Evolutionary conservation across 441 rosid genomes (phyloP).

Genomic region (Syzygium malaccense): DNA sequence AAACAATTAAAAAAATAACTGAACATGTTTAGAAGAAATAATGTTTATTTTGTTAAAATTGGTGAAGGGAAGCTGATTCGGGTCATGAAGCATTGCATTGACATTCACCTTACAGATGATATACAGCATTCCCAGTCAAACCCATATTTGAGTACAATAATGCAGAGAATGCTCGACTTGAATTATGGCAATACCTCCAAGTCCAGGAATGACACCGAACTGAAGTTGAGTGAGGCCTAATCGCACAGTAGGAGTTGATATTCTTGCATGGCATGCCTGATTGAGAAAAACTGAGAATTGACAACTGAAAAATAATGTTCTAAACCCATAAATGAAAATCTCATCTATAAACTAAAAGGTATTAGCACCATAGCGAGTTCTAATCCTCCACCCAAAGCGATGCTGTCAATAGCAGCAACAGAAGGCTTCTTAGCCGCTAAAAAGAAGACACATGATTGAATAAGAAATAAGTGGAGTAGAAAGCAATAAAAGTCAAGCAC

Average conservation of each 20-base stretch:
- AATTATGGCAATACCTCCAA: neutral
- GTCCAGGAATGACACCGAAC: neutral
- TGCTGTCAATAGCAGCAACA: neutral
- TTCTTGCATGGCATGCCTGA: neutral
- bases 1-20: neutral
- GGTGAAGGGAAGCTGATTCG: neutral
- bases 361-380: neutral
- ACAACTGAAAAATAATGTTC: neutral
- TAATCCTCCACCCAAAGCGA: constrained; percentile 1
- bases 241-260: neutral
- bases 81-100: neutral
- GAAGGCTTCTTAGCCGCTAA: constrained; percentile 4
- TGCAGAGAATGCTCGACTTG: neutral
- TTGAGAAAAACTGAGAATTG: neutral
- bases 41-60: neutral
- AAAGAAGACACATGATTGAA: neutral
- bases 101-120: neutral
- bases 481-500: neutral
- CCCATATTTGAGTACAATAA: neutral
- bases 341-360: neutral
- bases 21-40: neutral
- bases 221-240: neutral
- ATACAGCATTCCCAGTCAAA: neutral
- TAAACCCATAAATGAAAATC: neutral
- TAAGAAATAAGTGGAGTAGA: neutral